Percentiles rank a stretch among this genome's conserved stretches.
phyloP scores from a whole-genome alignment of 306 rosid genomes.

The Prunus fruticosa region DNA sequence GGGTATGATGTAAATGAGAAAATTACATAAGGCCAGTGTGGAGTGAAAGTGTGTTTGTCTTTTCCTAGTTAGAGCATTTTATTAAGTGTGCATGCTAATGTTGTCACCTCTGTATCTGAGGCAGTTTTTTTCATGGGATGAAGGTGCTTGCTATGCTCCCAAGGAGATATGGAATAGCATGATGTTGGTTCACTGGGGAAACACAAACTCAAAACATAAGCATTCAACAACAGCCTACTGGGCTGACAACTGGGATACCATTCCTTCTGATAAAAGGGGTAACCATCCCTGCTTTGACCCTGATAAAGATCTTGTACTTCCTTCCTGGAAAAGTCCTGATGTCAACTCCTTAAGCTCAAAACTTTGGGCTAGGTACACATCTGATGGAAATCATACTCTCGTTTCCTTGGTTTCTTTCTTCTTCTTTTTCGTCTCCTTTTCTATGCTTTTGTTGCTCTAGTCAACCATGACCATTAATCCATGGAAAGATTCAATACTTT shows the following conservation, averaged over 20 bases:
- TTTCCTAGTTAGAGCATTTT: constrained; percentile 10
- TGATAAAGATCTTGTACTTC: constrained; percentile 91
- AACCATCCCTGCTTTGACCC: constrained; percentile 93
- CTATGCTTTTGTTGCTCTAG: background rate
- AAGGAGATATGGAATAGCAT: constrained; percentile 98
- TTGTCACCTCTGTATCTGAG: constrained; percentile 42
- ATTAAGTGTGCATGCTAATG: constrained; percentile 29
- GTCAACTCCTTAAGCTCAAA: constrained; percentile 45
- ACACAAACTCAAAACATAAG: constrained; percentile 83
- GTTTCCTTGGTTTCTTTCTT: background rate
- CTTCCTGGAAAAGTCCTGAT: constrained; percentile 96
- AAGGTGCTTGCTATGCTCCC: constrained; percentile 99
- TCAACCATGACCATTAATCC: background rate
- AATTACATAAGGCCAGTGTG: constrained; percentile 13
- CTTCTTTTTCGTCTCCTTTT: background rate
- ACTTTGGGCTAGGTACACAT: constrained; percentile 68
- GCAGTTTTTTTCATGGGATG: constrained; percentile 99
- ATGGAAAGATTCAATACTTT: constrained; percentile 13
- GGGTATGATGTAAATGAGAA: constrained; percentile 54
- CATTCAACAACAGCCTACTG: constrained; percentile 95
- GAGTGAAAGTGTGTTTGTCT: constrained; percentile 17
- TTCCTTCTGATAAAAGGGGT: constrained; percentile 69
- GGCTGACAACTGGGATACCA: constrained; percentile 84
- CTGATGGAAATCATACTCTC: background rate
- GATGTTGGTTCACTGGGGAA: constrained; percentile 99